Base-by-base conservation (phyloP, 306 rosid species). In the Trifolium dubium region DNA sequence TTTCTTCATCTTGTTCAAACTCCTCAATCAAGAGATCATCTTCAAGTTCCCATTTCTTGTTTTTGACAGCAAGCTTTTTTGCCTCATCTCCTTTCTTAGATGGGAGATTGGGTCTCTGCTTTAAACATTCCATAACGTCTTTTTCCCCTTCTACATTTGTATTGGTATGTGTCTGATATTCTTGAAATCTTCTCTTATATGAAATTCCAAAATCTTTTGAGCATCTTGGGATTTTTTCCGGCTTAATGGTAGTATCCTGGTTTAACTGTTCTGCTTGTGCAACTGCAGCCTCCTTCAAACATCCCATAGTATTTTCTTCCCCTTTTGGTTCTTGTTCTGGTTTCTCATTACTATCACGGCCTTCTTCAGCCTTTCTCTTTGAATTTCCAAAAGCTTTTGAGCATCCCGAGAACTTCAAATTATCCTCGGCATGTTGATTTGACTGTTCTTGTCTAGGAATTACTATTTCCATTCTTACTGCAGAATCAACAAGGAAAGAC, bases 381-480 rank as follows among this genome's bases (percentile, higher is more conserved):
- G 64, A 62, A 77, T 39, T 32, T 66, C 13, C 60, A 39, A 78
- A 71, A 77, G 46, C 23, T 59, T 62, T 63, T 1, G 85, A 65
- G 71, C 43, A 65, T 29, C 71, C 53, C 2, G 82, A 64, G 8
- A 72, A 56, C 39, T 73, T 43, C 71, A 37, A 1, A 9, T 75
- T 76, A 15, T 54, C 80, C 34, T 70, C 72, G 2, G 60, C 7
- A 69, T 35, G 76, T 62, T 43, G 76, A 2, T 56, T 76, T 29
- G 79, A 23, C 32, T 18, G 64, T 17, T 46, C 74, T 69, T 51
- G 83, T 29, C 73, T 79, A 5, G 85, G 53, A 39, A 70, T 30
- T 64, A 49, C 69, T 44, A 88, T 63, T 64, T 88, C 89, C 96
- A 86, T 86, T 68, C 73, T 81, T 39, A 69, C 81, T 75, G 79